Percentiles rank a stretch among this genome's conserved stretches.
phyloP scores from a whole-genome alignment of 352 stramenopile genomes.

The Phytophthora idaei region DNA sequence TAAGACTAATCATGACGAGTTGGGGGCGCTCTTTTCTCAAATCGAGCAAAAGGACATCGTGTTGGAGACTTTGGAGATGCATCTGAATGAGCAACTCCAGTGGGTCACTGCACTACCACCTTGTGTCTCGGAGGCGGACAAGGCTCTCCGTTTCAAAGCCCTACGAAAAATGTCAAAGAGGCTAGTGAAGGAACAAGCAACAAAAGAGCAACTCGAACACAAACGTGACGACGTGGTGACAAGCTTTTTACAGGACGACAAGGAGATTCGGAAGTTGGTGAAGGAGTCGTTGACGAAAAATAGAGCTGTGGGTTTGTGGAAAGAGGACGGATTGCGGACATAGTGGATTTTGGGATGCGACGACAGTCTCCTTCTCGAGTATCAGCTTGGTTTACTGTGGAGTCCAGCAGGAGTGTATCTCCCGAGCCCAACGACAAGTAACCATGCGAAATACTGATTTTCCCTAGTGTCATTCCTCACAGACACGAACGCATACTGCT shows the following conservation, averaged over 20 bases:
- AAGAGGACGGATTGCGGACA: not conserved
- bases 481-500: not conserved
- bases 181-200: conserved; percentile 20
- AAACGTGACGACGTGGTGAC: conserved; percentile 12
- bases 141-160: conserved; percentile 11
- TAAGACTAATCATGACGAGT: conserved; percentile 10
- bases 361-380: no score
- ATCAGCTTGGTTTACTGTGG: no score
- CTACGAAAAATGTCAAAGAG: conserved; percentile 18
- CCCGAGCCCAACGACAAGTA: not conserved
- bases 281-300: conserved; percentile 4
- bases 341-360: not conserved
- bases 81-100: conserved; percentile 27
- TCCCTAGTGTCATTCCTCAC: not conserved
- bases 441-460: not conserved
- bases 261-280: conserved; percentile 14
- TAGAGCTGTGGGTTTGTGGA: not conserved
- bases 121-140: conserved; percentile 10
- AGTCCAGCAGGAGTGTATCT: not conserved
- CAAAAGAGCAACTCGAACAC: conserved; percentile 18
- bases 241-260: conserved; percentile 10
- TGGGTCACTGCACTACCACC: conserved; percentile 19
- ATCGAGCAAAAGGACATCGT: conserved; percentile 20
- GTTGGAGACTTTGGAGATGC: conserved; percentile 16
- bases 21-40: conserved; percentile 17